phyloP scores from a whole-genome alignment of 2,329 filamentous ascomycete species.

The Xylaria sp. region DNA sequence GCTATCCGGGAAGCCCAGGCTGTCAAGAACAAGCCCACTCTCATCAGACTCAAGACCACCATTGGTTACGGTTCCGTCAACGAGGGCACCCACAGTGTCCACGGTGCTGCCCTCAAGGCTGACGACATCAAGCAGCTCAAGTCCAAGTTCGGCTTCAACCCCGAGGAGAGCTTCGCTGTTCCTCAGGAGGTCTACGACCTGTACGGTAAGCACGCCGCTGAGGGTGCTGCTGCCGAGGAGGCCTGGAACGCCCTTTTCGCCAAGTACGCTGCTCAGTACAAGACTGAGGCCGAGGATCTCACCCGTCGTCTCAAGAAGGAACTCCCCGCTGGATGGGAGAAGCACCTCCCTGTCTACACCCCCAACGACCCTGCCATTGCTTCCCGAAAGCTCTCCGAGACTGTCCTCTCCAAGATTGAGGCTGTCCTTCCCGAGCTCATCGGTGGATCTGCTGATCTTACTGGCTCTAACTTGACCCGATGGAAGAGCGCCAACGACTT shows the following conservation, averaged over 20 bases:
- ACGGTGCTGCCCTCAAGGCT: slow-evolving; percentile 91
- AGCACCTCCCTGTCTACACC: slow-evolving; percentile 85
- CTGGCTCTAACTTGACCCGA: slow-evolving; percentile 95
- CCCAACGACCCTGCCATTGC: slow-evolving; percentile 77
- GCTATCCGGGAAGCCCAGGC: slow-evolving; percentile 80
- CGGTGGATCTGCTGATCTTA: slow-evolving; percentile 95
- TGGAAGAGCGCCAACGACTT: slow-evolving; percentile 98
- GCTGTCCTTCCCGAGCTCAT: slow-evolving; percentile 79
- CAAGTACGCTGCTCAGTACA: slow-evolving; percentile 77
- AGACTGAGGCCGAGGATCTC: slow-evolving; percentile 74
- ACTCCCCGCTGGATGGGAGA: slow-evolving; percentile 95
- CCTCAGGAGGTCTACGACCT: slow-evolving; percentile 91
- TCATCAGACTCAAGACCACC: slow-evolving; percentile 96
- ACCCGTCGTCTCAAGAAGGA: slow-evolving; percentile 72
- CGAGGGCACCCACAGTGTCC: slow-evolving; percentile 90
- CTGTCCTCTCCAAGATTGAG: slow-evolving; percentile 84
- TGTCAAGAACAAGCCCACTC: slow-evolving; percentile 90
- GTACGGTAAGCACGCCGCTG: slow-evolving; percentile 77
- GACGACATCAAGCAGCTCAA: slow-evolving; percentile 94
- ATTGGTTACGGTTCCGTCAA: slow-evolving; percentile 94
- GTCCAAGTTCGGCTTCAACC: slow-evolving; percentile 92
- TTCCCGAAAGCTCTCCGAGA: slow-evolving; percentile 94
- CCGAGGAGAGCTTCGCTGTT: slow-evolving; percentile 85
- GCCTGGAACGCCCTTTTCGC: slow-evolving; percentile 93
- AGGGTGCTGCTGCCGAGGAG: slow-evolving; percentile 83